phyloP scores from a whole-genome alignment of 2,329 filamentous ascomycete species.

The Ciborinia camelliae region DNA sequence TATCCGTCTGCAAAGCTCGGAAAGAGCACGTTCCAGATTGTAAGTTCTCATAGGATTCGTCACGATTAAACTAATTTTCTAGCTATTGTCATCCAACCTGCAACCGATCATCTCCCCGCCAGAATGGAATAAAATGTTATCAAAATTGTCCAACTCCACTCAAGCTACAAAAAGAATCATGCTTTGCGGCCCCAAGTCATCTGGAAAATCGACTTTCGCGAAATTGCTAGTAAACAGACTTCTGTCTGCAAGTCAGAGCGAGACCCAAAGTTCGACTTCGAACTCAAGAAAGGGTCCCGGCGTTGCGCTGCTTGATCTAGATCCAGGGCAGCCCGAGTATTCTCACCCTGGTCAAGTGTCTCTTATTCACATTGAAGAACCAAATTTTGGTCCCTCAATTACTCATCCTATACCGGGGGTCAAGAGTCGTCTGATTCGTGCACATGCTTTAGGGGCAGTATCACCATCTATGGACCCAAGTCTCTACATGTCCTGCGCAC shows the following conservation, averaged over 20 bases:
- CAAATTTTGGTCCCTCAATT: slow-evolving; percentile 66
- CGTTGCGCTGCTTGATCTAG: slow-evolving; percentile 63
- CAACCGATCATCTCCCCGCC: slow-evolving; percentile 56
- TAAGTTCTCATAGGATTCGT: slow-evolving; percentile 31
- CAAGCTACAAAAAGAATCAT: slow-evolving; percentile 47
- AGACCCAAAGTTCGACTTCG: not conserved
- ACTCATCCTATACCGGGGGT: slow-evolving; percentile 50
- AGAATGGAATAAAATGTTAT: slow-evolving; percentile 53
- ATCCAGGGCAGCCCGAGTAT: slow-evolving; percentile 76
- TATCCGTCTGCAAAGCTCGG: slow-evolving; percentile 23
- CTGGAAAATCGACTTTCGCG: slow-evolving; percentile 74
- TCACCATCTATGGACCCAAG: slow-evolving; percentile 64
- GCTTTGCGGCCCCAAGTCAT: slow-evolving; percentile 66
- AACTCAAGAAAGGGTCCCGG: slow-evolving; percentile 27
- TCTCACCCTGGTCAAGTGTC: slow-evolving; percentile 67
- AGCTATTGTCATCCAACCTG: slow-evolving; percentile 51
- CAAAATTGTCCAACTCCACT: slow-evolving; percentile 35
- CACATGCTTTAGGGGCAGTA: slow-evolving; percentile 63
- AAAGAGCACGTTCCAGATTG: slow-evolving; percentile 49
- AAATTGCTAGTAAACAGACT: slow-evolving; percentile 64
- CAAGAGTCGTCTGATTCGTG: slow-evolving; percentile 48
- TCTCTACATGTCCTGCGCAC: slow-evolving; percentile 62
- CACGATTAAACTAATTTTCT: slow-evolving; percentile 29
- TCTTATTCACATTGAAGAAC: slow-evolving; percentile 56
- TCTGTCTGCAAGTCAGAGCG: slow-evolving; percentile 38